These are phyloP conservation scores for Pleurozium schreberi DNA, from an alignment of 225 moss, liverwort and hornwort genomes.

Conservation along the genomic window DNA sequence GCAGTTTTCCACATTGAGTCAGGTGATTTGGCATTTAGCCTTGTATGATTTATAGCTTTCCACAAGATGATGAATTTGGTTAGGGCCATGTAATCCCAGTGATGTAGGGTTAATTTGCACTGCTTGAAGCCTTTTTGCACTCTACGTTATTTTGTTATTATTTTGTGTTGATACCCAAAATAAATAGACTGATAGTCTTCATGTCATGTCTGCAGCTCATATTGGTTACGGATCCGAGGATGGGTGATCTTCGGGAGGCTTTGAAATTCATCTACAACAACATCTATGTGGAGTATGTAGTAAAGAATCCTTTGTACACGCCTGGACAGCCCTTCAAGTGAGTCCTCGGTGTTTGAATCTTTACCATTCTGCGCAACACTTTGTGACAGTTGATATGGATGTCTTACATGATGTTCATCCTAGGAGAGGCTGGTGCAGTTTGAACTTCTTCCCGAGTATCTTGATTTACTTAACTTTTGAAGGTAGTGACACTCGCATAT, in stretches of 20 bases:
- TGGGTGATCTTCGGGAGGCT: slow-evolving; percentile 91
- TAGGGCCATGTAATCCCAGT: background rate
- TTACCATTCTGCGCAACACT: background rate
- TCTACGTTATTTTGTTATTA: background rate
- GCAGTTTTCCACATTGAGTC: background rate
- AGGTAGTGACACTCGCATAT: background rate
- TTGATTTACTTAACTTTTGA: background rate
- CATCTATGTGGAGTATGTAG: slow-evolving; percentile 91
- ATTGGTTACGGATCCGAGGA: slow-evolving; percentile 78
- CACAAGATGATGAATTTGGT: background rate
- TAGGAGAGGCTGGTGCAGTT: background rate
- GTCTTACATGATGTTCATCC: background rate
- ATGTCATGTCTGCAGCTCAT: slow-evolving; percentile 50
- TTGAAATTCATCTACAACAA: slow-evolving; percentile 81
- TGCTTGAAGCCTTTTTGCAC: background rate
- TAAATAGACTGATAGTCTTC: background rate
- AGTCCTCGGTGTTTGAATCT: background rate
- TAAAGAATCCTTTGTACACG: slow-evolving; percentile 89
- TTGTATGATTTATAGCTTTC: background rate
- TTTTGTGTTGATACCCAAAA: background rate
- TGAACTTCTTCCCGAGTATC: background rate
- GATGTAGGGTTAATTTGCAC: background rate
- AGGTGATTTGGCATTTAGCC: background rate
- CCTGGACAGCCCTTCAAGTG: slow-evolving; percentile 91
- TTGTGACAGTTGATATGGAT: background rate